phyloP scores from a whole-genome alignment of 2,329 filamentous ascomycete genomes.

The Clarireedia hainanense region DNA sequence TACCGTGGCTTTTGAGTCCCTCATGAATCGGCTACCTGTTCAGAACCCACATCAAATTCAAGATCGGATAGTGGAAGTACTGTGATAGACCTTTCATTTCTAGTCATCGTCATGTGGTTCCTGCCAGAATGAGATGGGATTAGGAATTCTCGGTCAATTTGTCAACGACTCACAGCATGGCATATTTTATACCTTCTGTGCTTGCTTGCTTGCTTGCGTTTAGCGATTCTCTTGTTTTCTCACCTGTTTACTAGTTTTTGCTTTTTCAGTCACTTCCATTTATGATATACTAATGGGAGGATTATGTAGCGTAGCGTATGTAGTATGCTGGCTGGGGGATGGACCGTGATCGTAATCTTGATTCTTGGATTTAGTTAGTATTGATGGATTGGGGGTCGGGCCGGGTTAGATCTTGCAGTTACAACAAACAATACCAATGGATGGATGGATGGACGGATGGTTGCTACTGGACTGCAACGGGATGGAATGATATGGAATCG shows the following conservation, averaged over 20 bases:
- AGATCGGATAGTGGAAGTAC: slow-evolving; percentile 24
- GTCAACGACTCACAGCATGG: neutral
- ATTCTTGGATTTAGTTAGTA: neutral
- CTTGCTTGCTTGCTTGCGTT: slow-evolving; percentile 1
- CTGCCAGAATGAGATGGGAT: neutral
- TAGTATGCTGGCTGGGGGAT: neutral
- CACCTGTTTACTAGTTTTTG: too few relatives aligned
- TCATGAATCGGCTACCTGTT: slow-evolving; percentile 10
- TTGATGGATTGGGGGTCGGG: neutral
- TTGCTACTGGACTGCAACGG: neutral
- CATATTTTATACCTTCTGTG: neutral
- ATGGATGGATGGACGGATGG: neutral
- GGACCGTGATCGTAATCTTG: neutral
- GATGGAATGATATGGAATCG: neutral
- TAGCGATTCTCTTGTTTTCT: neutral
- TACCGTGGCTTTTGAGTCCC: slow-evolving; percentile 13
- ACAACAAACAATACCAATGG: neutral
- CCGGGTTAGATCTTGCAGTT: neutral
- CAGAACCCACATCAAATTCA: slow-evolving; percentile 5
- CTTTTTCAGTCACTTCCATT: too few relatives aligned
- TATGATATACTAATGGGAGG: neutral
- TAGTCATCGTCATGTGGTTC: neutral
- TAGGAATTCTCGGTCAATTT: neutral
- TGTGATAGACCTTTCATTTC: slow-evolving; percentile 8
- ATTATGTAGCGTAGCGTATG: neutral